A percentile compares a stretch with the other conserved stretches of the same genome.
Conservation (phyloP, 331 rosid genomes). For the Acacia pycnantha region DNA sequence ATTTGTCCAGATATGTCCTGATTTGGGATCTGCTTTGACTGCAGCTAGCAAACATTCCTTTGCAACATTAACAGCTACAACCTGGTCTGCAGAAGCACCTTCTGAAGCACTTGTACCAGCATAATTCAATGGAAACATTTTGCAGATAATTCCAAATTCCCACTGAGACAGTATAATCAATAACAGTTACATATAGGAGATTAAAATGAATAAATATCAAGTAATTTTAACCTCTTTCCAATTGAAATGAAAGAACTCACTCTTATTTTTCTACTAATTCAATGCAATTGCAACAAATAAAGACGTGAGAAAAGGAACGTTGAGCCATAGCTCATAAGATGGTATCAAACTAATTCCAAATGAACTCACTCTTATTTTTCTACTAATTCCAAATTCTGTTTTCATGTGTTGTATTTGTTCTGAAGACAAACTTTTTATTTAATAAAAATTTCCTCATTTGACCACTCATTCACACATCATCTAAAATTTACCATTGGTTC, state of each 20-base stretch:
- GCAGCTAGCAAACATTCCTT: slow-evolving; percentile 92
- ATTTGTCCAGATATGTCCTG: slow-evolving; percentile 92
- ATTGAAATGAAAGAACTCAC: slow-evolving; percentile 7
- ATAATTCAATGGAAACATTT: slow-evolving; percentile 92
- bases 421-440: not conserved
- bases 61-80: slow-evolving; percentile 68
- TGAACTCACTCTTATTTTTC: too few species aligned
- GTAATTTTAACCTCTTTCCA: not conserved
- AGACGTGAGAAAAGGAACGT: not conserved
- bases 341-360: not conserved
- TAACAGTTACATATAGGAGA: slow-evolving; percentile 9
- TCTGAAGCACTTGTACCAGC: slow-evolving; percentile 87
- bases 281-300: not conserved
- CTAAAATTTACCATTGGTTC: slow-evolving; percentile 12
- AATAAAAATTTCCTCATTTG: not conserved
- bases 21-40: slow-evolving; percentile 72
- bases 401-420: not conserved
- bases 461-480: not conserved
- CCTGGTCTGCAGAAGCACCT: slow-evolving; percentile 54
- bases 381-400: too few species aligned
- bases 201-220: not conserved
- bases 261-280: slow-evolving; percentile 16
- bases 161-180: slow-evolving; percentile 52
- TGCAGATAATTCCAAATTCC: slow-evolving; percentile 78
- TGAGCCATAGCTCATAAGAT: slow-evolving; percentile 6